Evolutionary conservation across 2,329 filamentous ascomycete genomes (phyloP).

Genomic region (Hypoxylon sp.): DNA sequence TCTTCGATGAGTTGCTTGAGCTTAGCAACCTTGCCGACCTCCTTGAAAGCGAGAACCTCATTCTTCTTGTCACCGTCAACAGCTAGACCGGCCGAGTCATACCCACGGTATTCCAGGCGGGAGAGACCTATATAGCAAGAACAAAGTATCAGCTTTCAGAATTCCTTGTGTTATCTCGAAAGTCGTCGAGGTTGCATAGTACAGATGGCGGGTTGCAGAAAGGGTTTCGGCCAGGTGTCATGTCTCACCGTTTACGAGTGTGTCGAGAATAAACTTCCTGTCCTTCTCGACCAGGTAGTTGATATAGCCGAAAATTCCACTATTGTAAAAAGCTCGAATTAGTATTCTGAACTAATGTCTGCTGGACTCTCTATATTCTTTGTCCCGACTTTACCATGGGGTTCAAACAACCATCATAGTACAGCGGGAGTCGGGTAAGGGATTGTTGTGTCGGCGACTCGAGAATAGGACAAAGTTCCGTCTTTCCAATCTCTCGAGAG

Average conservation of each 20-base stretch:
- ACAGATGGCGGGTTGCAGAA: constrained; percentile 7
- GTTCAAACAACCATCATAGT: constrained; percentile 2
- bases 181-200: constrained; percentile 9
- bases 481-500: constrained; percentile 11
- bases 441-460: constrained; percentile 11
- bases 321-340: constrained; percentile 54
- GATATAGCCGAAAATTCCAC: constrained; percentile 98
- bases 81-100: constrained; percentile 96
- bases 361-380: neutral
- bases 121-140: constrained; percentile 76
- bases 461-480: constrained; percentile 9
- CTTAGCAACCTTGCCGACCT: constrained; percentile 99
- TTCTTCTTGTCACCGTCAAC: constrained; percentile 99
- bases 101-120: constrained; percentile 97
- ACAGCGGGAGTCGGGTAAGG: constrained; percentile 14
- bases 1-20: constrained; percentile 92
- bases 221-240: constrained; percentile 37
- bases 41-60: constrained; percentile 97
- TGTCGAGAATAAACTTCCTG: constrained; percentile 94
- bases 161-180: neutral
- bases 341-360: constrained; percentile 44
- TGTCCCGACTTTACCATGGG: constrained; percentile 4
- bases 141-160: constrained; percentile 49
- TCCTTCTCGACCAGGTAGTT: constrained; percentile 99
- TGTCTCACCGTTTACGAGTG: constrained; percentile 89